These are phyloP conservation scores for Calycina herbarum DNA, from an alignment of 2,329 filamentous ascomycete genomes.

Conservation along the genomic window DNA sequence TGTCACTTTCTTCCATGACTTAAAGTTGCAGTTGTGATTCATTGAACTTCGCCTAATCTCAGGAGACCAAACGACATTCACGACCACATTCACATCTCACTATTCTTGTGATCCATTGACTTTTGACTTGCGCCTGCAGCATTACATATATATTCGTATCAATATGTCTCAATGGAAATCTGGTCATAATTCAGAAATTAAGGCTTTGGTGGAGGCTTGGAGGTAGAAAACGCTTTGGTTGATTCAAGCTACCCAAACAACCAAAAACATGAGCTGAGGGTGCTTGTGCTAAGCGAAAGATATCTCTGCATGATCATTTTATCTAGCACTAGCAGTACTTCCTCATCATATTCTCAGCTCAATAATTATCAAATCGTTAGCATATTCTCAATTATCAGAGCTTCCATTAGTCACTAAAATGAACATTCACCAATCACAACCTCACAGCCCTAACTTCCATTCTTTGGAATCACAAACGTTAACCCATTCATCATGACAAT, in stretches of 20 bases:
- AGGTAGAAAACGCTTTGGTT: not conserved
- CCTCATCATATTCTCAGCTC: not conserved
- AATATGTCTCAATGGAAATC: not conserved
- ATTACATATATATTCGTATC: not conserved
- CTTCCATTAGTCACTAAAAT: not conserved
- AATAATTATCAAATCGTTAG: too few species aligned
- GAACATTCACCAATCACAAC: not conserved
- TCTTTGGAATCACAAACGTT: not conserved
- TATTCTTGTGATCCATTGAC: not conserved
- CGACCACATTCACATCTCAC: too few species aligned
- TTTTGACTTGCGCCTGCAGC: not conserved
- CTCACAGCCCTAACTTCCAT: not conserved
- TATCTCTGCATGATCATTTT: not conserved
- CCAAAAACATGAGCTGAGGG: not conserved
- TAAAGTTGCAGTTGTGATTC: too few species aligned
- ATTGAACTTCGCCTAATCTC: too few species aligned
- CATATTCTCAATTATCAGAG: not conserved
- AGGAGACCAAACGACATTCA: too few species aligned
- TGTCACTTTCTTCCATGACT: too few species aligned
- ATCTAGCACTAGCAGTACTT: not conserved
- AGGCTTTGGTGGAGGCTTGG: not conserved
- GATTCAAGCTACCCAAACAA: not conserved
- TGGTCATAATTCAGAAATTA: not conserved
- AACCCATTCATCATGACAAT: not conserved
- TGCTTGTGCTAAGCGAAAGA: not conserved